phyloP scores from a whole-genome alignment of 163 green algal species.

The Coccomyxa subellipsoidea region DNA sequence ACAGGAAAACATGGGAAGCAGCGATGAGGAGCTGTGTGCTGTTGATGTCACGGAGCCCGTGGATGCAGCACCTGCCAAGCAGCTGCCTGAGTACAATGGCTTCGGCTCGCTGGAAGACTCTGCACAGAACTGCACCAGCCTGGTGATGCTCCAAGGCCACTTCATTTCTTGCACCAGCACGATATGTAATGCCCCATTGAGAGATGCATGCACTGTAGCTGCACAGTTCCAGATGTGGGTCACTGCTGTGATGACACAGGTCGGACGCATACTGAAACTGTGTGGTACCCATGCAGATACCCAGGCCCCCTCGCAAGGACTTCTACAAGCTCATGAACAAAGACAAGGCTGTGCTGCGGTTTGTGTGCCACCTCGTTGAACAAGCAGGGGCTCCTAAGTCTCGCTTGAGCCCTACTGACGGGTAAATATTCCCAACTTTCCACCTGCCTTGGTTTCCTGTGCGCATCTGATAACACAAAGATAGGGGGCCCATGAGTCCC shows the following conservation, averaged over 20 bases:
- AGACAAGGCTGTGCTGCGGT: slow-evolving; percentile 86
- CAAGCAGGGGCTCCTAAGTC: neutral
- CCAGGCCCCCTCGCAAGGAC: slow-evolving; percentile 78
- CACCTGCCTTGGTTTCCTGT: no score
- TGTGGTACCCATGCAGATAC: neutral
- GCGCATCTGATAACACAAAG: no score
- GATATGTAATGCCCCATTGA: no score
- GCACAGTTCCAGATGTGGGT: no score
- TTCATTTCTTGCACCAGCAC: no score
- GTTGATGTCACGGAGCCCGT: slow-evolving; percentile 69
- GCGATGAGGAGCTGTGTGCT: slow-evolving; percentile 49
- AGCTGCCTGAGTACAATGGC: slow-evolving; percentile 82
- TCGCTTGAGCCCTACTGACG: neutral
- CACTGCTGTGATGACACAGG: neutral
- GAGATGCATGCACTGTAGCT: neutral
- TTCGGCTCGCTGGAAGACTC: slow-evolving; percentile 85
- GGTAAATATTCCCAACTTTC: neutral
- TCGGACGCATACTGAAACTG: neutral
- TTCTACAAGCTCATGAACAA: slow-evolving; percentile 91
- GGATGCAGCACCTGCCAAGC: slow-evolving; percentile 34
- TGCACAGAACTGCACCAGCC: slow-evolving; percentile 82
- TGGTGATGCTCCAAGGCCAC: slow-evolving; percentile 40
- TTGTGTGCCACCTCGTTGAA: slow-evolving; percentile 55
- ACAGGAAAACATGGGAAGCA: slow-evolving; percentile 62
- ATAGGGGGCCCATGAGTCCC: no score